A percentile compares a stretch with the other conserved stretches of the same genome.
Evolutionary conservation across 805 yeast species (phyloP).

Genomic region (Kazachstania martiniae): DNA sequence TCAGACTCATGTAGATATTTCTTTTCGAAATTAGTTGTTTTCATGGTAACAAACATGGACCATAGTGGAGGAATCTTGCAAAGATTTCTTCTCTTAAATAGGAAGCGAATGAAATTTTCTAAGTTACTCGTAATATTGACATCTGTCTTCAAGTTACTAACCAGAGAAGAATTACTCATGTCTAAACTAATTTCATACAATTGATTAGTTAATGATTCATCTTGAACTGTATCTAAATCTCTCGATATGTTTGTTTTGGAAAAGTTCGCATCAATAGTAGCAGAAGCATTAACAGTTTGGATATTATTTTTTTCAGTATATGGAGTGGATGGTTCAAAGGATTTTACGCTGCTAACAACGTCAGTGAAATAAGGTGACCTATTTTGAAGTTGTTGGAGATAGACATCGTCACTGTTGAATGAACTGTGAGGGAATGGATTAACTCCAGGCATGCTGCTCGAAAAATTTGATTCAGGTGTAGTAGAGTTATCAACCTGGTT

Average conservation of each 20-base stretch:
- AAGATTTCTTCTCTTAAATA: conserved; percentile 21
- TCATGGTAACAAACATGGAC: conserved; percentile 41
- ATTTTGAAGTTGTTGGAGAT: conserved; percentile 6
- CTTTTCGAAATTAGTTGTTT: conserved; percentile 38
- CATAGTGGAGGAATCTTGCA: conserved; percentile 38
- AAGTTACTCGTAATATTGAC: conserved; percentile 19
- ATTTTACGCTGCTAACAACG: conserved; percentile 13
- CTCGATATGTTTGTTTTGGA: no score
- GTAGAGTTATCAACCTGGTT: no score
- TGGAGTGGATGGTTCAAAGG: conserved; percentile 17
- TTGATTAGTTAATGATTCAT: conserved; percentile 14
- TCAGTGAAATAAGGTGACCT: conserved; percentile 13
- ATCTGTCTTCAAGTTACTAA: conserved; percentile 10
- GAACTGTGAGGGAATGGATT: no score
- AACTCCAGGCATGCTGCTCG: no score
- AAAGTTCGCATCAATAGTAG: no score
- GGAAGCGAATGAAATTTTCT: conserved; percentile 23
- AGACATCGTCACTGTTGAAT: no score
- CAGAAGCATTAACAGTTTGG: conserved; percentile 18
- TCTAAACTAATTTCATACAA: conserved; percentile 15
- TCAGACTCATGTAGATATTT: conserved; percentile 33
- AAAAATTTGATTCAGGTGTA: no score
- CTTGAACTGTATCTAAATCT: no score
- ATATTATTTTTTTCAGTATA: conserved; percentile 14
- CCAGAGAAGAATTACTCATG: conserved; percentile 3